These are phyloP conservation scores for Aspergillus felis DNA, from an alignment of 2,329 filamentous ascomycete genomes.

Conservation along the genomic window DNA sequence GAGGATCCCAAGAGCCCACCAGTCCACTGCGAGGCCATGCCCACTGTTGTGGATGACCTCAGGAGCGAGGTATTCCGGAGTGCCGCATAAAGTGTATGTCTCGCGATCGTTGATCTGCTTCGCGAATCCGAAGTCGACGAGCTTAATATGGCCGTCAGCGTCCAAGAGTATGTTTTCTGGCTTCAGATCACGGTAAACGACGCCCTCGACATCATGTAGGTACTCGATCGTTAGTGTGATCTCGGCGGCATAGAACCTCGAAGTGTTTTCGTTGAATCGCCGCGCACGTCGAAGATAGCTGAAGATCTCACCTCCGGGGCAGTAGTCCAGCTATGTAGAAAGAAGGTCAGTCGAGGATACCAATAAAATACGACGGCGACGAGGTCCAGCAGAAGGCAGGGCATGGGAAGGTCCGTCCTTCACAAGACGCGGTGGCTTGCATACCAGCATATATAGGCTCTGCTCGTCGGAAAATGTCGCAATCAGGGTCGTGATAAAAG, in stretches of 20 bases:
- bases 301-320: constrained; percentile 64
- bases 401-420: background rate
- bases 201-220: constrained; percentile 60
- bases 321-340: constrained; percentile 56
- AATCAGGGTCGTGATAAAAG: constrained; percentile 63
- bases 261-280: constrained; percentile 60
- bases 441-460: constrained; percentile 52
- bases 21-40: constrained; percentile 63
- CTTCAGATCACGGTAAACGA: constrained; percentile 64
- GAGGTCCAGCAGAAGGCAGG: background rate
- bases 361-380: background rate
- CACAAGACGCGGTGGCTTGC: constrained; percentile 5
- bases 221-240: constrained; percentile 63
- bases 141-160: constrained; percentile 61
- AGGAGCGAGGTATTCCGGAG: constrained; percentile 64
- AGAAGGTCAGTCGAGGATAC: constrained; percentile 15
- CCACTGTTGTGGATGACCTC: constrained; percentile 64
- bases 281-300: constrained; percentile 60
- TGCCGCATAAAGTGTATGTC: constrained; percentile 65
- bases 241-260: constrained; percentile 64
- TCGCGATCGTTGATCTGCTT: constrained; percentile 57
- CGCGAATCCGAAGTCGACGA: constrained; percentile 66
- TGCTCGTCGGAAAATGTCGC: constrained; percentile 62
- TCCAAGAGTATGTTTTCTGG: constrained; percentile 66
- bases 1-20: constrained; percentile 66